These are phyloP conservation scores for Podaxis carcinomalis DNA, from an alignment of 768 basidiomycete genomes.

Conservation along the genomic window DNA sequence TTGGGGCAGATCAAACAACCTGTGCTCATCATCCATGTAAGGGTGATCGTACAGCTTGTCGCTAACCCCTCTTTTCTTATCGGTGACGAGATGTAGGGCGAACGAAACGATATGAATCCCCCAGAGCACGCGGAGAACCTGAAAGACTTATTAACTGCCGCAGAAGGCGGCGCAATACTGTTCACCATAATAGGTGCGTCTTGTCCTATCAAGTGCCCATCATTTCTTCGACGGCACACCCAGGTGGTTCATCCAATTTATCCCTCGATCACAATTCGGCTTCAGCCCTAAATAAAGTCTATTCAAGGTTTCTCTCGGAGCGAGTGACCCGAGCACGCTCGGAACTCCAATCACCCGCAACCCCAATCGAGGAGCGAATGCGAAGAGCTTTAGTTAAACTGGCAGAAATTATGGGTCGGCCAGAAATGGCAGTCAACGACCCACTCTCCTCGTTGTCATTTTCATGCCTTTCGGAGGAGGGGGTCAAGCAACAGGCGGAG, in stretches of 20 bases:
- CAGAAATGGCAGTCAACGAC: slow-evolving; percentile 43
- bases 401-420: slow-evolving; percentile 44
- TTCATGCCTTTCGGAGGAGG: slow-evolving; percentile 52
- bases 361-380: slow-evolving; percentile 46
- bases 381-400: slow-evolving; percentile 47
- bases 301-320: slow-evolving; percentile 51
- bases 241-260: slow-evolving; percentile 54
- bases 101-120: slow-evolving; percentile 50
- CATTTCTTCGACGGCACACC: background rate
- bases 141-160: slow-evolving; percentile 43
- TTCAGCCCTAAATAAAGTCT: slow-evolving; percentile 61
- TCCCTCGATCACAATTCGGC: slow-evolving; percentile 51
- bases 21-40: slow-evolving; percentile 65
- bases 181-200: slow-evolving; percentile 59
- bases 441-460: slow-evolving; percentile 66
- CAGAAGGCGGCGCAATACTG: slow-evolving; percentile 43
- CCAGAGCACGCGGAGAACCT: slow-evolving; percentile 54
- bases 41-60: slow-evolving; percentile 13
- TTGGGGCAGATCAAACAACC: slow-evolving; percentile 56
- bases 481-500: slow-evolving; percentile 48
- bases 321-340: slow-evolving; percentile 48
- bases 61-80: background rate
- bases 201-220: background rate
- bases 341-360: slow-evolving; percentile 35
- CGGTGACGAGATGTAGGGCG: slow-evolving; percentile 41